These are phyloP conservation scores for Erodium maritimum DNA, from an alignment of 345 rosid genomes.

Conservation along the genomic window DNA sequence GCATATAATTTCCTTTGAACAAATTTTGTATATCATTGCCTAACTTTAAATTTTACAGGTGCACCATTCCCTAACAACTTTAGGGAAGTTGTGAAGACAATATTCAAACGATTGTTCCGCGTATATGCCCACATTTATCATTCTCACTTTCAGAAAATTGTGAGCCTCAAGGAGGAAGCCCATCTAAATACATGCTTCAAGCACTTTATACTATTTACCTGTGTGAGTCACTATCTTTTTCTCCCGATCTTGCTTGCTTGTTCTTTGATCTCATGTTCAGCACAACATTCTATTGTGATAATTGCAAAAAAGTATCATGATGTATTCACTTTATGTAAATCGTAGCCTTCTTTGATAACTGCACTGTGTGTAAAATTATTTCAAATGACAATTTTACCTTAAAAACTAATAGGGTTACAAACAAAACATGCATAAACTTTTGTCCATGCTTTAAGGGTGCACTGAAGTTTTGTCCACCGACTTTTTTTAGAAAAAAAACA, in stretches of 20 bases:
- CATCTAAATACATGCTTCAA: constrained; percentile 99
- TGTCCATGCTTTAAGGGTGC: too few species aligned
- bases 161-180: constrained; percentile 98
- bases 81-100: constrained; percentile 92
- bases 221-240: constrained; percentile 47
- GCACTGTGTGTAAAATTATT: too few species aligned
- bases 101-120: constrained; percentile 86
- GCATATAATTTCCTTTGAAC: not conserved
- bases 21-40: not conserved
- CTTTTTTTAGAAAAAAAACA: too few species aligned
- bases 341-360: too few species aligned
- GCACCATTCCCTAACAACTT: constrained; percentile 96
- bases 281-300: too few species aligned
- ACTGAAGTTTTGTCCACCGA: too few species aligned
- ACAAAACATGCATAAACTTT: too few species aligned
- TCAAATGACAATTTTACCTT: too few species aligned
- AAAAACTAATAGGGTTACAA: too few species aligned
- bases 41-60: constrained; percentile 36
- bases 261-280: too few species aligned
- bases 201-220: constrained; percentile 89
- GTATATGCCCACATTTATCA: constrained; percentile 96
- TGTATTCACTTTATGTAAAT: too few species aligned
- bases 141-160: constrained; percentile 96
- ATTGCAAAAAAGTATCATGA: too few species aligned
- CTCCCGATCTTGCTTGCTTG: not conserved